Percentiles rank a stretch among this genome's conserved stretches.
phyloP scores from a whole-genome alignment of 768 basidiomycete species.

The Suillus clintonianus region DNA sequence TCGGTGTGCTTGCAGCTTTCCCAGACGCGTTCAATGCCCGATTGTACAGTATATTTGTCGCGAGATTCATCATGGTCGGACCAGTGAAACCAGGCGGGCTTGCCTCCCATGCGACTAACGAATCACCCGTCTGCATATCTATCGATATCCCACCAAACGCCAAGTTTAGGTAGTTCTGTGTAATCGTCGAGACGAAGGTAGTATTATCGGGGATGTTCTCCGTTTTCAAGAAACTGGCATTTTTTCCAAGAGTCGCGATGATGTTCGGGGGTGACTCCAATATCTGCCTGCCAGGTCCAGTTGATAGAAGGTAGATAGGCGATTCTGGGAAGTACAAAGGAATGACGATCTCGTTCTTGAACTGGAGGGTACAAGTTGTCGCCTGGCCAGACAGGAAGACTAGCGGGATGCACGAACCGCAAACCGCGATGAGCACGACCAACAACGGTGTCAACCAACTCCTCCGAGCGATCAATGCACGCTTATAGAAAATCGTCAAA shows the following conservation, averaged over 20 bases:
- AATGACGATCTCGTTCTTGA: conserved; percentile 36
- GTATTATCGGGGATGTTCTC: conserved; percentile 53
- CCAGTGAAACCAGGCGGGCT: conserved; percentile 59
- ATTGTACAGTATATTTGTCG: conserved; percentile 67
- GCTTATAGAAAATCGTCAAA: conserved; percentile 73
- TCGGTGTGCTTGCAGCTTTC: conserved; percentile 35
- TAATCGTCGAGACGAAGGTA: conserved; percentile 58
- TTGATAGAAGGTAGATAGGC: conserved; percentile 35
- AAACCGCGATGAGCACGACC: conserved; percentile 53
- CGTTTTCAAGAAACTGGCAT: conserved; percentile 35
- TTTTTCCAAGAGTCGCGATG: conserved; percentile 45
- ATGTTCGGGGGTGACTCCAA: conserved; percentile 59
- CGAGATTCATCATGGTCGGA: conserved; percentile 65
- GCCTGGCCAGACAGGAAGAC: conserved; percentile 57
- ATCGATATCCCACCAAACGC: conserved; percentile 70
- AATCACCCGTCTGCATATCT: conserved; percentile 46
- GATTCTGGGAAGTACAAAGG: conserved; percentile 60
- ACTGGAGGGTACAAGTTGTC: conserved; percentile 50
- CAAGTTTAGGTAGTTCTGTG: conserved; percentile 53
- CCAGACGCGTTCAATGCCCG: conserved; percentile 57
- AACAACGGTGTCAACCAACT: conserved; percentile 71
- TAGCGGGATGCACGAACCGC: conserved; percentile 67
- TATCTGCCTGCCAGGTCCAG: conserved; percentile 36
- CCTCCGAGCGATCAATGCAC: conserved; percentile 59
- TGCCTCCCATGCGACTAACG: conserved; percentile 75